These are phyloP conservation scores for Pythium oligandrum DNA, from an alignment of 352 stramenopile species.

Conservation along the genomic window DNA sequence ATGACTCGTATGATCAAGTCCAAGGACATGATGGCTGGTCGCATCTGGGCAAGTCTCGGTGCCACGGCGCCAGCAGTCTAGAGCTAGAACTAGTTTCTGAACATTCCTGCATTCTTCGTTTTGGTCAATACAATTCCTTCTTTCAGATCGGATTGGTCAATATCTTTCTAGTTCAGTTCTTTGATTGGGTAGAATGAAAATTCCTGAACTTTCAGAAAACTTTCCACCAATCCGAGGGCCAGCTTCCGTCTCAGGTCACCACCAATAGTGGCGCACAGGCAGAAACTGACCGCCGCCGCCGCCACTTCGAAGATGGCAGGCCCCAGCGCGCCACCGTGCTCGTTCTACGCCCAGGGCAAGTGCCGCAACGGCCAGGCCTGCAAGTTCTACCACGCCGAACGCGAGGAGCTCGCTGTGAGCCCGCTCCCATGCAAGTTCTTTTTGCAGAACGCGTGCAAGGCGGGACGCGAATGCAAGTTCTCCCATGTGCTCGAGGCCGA, in stretches of 20 bases:
- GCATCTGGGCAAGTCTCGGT: slow-evolving; percentile 16
- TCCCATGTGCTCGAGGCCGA: slow-evolving; percentile 31
- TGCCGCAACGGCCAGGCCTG: slow-evolving; percentile 62
- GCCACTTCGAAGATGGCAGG: too few species aligned
- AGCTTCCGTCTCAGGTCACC: too few species aligned
- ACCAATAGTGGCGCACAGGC: too few species aligned
- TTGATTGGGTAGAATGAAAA: too few species aligned
- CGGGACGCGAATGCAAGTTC: slow-evolving; percentile 62
- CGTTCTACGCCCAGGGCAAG: slow-evolving; percentile 64
- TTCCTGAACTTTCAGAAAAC: too few species aligned
- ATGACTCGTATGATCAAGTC: slow-evolving; percentile 24
- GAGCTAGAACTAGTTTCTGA: too few species aligned
- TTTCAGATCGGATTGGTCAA: too few species aligned
- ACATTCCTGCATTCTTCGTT: too few species aligned
- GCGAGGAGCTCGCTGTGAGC: slow-evolving; percentile 31
- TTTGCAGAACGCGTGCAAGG: slow-evolving; percentile 54
- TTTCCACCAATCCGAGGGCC: too few species aligned
- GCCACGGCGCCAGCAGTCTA: background rate
- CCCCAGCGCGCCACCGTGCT: slow-evolving; percentile 30
- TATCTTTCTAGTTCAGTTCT: too few species aligned
- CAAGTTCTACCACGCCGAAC: slow-evolving; percentile 55
- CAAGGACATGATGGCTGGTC: slow-evolving; percentile 20
- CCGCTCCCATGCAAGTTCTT: slow-evolving; percentile 69
- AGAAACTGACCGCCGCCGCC: too few species aligned
- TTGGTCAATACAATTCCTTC: too few species aligned